Evolutionary conservation across 2,329 filamentous ascomycete genomes (phyloP).

Genomic region (Colletotrichum cordylinicola): DNA sequence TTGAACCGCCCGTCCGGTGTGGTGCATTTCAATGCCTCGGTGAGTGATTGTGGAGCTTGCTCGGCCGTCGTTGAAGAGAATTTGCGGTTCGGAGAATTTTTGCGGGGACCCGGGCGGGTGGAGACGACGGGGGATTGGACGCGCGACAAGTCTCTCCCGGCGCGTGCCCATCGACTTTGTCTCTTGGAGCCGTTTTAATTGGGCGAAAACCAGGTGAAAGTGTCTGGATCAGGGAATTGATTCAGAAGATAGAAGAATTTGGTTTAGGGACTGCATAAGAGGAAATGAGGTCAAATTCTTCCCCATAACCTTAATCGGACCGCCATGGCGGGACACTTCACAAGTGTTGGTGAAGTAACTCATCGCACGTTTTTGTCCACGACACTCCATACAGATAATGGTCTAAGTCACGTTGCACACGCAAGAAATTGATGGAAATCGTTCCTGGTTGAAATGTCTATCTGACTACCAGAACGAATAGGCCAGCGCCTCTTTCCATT

Average conservation of each 20-base stretch:
- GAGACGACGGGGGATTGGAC: background rate
- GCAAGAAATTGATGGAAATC: background rate
- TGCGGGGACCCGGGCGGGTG: background rate
- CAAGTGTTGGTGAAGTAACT: background rate
- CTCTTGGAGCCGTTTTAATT: background rate
- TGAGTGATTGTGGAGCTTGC: background rate
- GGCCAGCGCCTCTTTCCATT: background rate
- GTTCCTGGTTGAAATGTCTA: slow-evolving; percentile 1
- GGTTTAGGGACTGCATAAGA: background rate
- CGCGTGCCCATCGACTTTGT: background rate
- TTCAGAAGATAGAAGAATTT: background rate
- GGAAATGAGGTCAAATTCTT: background rate
- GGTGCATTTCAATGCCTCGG: background rate
- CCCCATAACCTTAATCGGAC: slow-evolving; percentile 9
- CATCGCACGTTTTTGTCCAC: background rate
- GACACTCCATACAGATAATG: background rate
- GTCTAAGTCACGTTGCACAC: fast-evolving
- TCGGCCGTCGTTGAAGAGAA: slow-evolving; percentile 9
- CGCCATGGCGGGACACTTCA: background rate
- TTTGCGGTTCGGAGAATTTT: slow-evolving; percentile 16
- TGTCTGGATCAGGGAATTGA: background rate
- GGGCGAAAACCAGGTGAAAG: background rate
- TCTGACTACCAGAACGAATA: background rate
- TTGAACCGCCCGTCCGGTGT: background rate
- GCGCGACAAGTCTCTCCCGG: background rate